These are phyloP conservation scores for Blastobotrys malaysiensis DNA, from an alignment of 1,139 yeast species.

Conservation along the genomic window DNA sequence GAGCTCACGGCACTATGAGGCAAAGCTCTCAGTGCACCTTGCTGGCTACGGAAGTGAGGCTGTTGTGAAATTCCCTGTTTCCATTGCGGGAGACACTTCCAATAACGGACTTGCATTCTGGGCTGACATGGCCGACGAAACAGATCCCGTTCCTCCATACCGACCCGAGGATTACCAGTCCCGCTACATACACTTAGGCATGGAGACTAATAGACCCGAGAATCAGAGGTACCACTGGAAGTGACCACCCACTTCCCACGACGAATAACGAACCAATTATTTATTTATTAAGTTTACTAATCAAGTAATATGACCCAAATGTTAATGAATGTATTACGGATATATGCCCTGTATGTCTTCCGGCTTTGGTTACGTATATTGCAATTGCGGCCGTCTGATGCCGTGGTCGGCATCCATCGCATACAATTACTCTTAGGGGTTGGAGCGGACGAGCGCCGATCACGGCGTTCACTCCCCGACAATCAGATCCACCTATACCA, in stretches of 20 bases:
- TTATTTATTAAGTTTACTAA: neutral
- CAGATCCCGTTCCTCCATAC: constrained; percentile 8
- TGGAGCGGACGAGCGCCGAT: neutral
- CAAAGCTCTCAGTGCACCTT: neutral
- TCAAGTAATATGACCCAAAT: too few species aligned
- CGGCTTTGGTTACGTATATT: too few species aligned
- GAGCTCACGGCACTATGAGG: constrained; percentile 24
- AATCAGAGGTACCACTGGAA: neutral
- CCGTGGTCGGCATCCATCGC: neutral
- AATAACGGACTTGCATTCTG: neutral
- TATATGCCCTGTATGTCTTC: too few species aligned
- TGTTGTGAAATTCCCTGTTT: constrained; percentile 1
- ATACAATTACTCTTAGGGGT: neutral
- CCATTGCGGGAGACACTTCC: neutral
- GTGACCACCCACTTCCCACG: neutral
- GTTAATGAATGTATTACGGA: too few species aligned
- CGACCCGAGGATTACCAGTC: neutral
- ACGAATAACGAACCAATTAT: neutral
- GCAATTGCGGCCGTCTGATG: too few species aligned
- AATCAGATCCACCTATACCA: too few species aligned
- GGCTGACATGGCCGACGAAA: constrained; percentile 3
- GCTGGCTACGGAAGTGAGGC: neutral
- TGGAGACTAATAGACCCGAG: neutral
- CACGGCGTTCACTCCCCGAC: neutral
- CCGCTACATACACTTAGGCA: neutral